phyloP scores from a whole-genome alignment of 2,329 filamentous ascomycete species.

The Clonostachys rhizophaga region DNA sequence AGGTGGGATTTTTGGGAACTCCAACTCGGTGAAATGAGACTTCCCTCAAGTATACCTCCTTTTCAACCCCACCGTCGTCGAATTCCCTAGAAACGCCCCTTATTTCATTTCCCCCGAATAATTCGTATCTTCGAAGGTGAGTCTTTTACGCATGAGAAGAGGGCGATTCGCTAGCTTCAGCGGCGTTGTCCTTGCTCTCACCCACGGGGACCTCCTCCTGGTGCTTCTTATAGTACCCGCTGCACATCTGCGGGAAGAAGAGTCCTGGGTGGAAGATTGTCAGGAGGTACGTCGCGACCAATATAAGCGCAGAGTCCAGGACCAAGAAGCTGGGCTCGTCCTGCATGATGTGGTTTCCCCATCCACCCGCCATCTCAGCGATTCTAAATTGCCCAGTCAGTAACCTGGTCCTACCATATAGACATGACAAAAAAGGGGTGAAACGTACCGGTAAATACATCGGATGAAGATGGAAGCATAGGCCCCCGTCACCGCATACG shows the following conservation, averaged over 20 bases:
- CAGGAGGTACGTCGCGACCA: conserved; percentile 42
- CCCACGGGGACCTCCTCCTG: conserved; percentile 9
- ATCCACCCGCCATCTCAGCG: conserved; percentile 60
- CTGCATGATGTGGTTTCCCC: conserved; percentile 60
- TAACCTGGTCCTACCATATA: background rate
- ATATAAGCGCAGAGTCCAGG: conserved; percentile 47
- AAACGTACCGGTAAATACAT: conserved; percentile 47
- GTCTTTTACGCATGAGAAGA: too few relatives aligned
- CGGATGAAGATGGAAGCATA: conserved; percentile 41
- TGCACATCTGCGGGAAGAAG: conserved; percentile 50
- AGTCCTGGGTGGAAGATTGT: conserved; percentile 49
- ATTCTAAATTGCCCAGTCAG: conserved; percentile 30
- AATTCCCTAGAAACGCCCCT: too few relatives aligned
- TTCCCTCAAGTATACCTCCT: too few relatives aligned
- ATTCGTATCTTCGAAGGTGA: too few relatives aligned
- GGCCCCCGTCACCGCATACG: conserved; percentile 35
- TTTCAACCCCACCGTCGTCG: too few relatives aligned
- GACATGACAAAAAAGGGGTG: background rate
- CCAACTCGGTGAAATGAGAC: too few relatives aligned
- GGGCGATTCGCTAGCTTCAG: background rate
- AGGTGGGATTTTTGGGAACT: too few relatives aligned
- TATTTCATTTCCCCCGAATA: too few relatives aligned
- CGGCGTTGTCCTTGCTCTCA: background rate
- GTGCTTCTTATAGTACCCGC: conserved; percentile 7
- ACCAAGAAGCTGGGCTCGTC: conserved; percentile 55